Evolutionary conservation across 768 basidiomycete genomes (phyloP).

Genomic region (Rhodotorula graminis): DNA sequence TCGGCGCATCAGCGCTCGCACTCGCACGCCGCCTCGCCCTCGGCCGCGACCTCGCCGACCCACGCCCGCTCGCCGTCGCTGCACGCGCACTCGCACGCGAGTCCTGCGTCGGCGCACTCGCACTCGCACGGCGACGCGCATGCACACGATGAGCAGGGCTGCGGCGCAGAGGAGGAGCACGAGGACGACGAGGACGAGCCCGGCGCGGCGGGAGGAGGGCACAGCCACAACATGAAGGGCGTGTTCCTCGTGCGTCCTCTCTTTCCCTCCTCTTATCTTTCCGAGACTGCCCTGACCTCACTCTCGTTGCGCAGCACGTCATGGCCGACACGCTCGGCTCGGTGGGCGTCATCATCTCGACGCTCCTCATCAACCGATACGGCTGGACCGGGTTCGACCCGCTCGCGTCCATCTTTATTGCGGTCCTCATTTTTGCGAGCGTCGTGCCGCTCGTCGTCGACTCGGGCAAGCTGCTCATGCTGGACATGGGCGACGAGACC

Average conservation of each 20-base stretch:
- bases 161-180: not conserved
- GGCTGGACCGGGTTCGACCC: conserved; percentile 99
- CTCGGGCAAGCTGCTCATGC: conserved; percentile 75
- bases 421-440: conserved; percentile 86
- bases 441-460: conserved; percentile 93
- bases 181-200: conserved; percentile 36
- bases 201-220: conserved; percentile 48
- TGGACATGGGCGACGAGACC: conserved; percentile 65
- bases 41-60: not conserved
- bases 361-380: conserved; percentile 86
- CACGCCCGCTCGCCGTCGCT: not conserved
- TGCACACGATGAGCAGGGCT: conserved; percentile 41
- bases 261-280: too few species aligned
- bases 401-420: conserved; percentile 94
- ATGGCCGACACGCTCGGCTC: conserved; percentile 96
- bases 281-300: not conserved
- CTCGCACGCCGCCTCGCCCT: not conserved
- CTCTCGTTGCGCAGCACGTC: conserved; percentile 60
- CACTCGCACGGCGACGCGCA: conserved; percentile 42
- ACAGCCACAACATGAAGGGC: conserved; percentile 98
- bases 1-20: not conserved
- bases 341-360: conserved; percentile 95
- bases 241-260: conserved; percentile 56
- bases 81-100: conserved; percentile 10
- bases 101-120: not conserved